These are phyloP conservation scores for Adiantum capillusveneris DNA, from an alignment of 75 land plant species.

Conservation along the genomic window DNA sequence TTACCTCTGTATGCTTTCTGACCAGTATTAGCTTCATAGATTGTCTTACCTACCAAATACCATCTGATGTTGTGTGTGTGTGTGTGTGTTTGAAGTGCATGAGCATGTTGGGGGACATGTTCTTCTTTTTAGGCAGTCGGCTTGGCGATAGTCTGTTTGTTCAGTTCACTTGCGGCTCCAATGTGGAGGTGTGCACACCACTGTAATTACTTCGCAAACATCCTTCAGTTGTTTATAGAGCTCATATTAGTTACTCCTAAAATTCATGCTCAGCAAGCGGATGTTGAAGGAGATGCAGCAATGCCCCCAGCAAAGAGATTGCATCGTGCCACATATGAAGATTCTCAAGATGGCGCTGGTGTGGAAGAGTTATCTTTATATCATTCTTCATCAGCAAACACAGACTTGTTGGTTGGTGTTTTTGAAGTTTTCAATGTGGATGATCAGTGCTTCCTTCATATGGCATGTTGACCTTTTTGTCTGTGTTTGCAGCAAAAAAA, in stretches of 20 bases:
- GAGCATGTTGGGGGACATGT: constrained; percentile 69
- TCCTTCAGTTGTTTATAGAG: no score
- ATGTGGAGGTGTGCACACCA: neutral
- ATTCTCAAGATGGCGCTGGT: constrained; percentile 54
- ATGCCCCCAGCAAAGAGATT: constrained; percentile 61
- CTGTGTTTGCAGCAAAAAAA: constrained; percentile 47
- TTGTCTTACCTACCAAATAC: no score
- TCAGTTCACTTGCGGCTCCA: constrained; percentile 56
- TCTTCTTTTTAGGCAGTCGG: constrained; percentile 93
- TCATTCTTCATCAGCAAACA: constrained; percentile 48
- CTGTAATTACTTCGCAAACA: no score
- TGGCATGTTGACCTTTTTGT: neutral
- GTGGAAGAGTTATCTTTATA: constrained; percentile 84
- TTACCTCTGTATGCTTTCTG: constrained; percentile 60
- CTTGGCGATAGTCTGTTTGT: constrained; percentile 95
- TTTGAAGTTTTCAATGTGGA: no score
- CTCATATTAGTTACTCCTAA: no score
- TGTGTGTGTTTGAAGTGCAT: constrained; percentile 40
- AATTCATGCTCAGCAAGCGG: constrained; percentile 42
- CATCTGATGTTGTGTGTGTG: neutral
- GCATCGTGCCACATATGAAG: constrained; percentile 62
- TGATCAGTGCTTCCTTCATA: no score
- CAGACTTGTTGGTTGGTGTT: constrained; percentile 44
- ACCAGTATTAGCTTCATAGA: no score
- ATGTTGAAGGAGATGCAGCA: constrained; percentile 62